Evolutionary conservation across 805 yeast species (phyloP).

Genomic region (Monosporozyma aquatica): DNA sequence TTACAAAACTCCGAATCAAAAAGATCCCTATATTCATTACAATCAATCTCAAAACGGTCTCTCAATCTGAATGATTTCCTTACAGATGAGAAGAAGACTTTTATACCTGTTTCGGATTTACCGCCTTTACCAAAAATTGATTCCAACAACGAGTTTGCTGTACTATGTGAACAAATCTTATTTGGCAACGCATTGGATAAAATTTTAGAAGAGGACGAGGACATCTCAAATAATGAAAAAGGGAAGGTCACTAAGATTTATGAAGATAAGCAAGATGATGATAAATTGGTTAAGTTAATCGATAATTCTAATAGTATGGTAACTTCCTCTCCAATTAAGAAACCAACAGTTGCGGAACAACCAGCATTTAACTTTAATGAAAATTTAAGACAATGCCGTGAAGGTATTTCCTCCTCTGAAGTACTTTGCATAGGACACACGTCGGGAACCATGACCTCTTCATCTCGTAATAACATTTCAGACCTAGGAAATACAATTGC

Average conservation of each 20-base stretch:
- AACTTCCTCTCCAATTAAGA: background rate
- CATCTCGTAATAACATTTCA: background rate
- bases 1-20: conserved; percentile 26
- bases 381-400: background rate
- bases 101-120: conserved; percentile 3
- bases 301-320: background rate
- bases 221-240: conserved; percentile 1
- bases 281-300: background rate
- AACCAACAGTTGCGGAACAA: background rate
- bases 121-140: conserved; percentile 17
- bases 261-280: background rate
- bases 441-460: background rate
- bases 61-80: conserved; percentile 27
- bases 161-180: conserved; percentile 26
- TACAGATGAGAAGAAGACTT: conserved; percentile 7
- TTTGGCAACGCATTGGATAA: conserved; percentile 23
- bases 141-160: conserved; percentile 23
- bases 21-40: conserved; percentile 27
- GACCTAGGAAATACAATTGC: conserved; percentile 9
- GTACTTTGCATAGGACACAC: background rate
- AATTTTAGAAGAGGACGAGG: conserved; percentile 21
- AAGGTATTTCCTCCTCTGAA: background rate
- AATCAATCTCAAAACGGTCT: conserved; percentile 30
- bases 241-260: background rate
- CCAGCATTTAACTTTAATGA: conserved; percentile 5